Evolutionary conservation across 345 rosid genomes (phyloP).

Genomic region (Citrus reticulata): DNA sequence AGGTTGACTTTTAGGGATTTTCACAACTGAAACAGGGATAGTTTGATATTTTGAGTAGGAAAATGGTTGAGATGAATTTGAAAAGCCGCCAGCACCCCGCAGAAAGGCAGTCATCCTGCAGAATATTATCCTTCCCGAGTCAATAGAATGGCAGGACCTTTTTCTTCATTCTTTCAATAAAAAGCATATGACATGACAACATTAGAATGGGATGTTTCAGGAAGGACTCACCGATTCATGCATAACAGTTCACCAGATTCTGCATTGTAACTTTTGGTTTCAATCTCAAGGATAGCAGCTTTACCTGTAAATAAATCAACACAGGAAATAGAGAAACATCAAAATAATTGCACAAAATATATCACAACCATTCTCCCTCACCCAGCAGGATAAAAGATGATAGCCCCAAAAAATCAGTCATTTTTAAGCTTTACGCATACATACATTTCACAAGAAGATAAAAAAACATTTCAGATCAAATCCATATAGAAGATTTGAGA

Average conservation of each 20-base stretch:
- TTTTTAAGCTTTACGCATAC: not conserved
- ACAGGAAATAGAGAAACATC: not conserved
- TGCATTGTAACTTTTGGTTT: conserved; percentile 67
- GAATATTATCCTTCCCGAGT: conserved; percentile 15
- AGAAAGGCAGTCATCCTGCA: conserved; percentile 59
- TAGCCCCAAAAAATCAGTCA: not conserved
- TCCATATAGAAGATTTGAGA: not conserved
- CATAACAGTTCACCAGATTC: conserved; percentile 66
- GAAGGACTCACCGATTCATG: conserved; percentile 64
- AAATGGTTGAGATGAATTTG: conserved; percentile 62
- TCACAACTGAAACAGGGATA: conserved; percentile 54
- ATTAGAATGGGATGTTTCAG: conserved; percentile 9
- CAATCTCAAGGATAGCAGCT: conserved; percentile 82
- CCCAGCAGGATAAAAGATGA: too few relatives aligned
- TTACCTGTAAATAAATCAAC: conserved; percentile 49
- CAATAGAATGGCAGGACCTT: not conserved
- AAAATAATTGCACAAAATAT: not conserved
- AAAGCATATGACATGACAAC: not conserved
- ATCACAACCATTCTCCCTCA: not conserved
- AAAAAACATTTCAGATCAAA: not conserved
- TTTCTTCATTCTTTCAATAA: not conserved
- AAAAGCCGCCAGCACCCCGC: conserved; percentile 95
- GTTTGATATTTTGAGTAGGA: conserved; percentile 68
- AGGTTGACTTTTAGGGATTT: conserved; percentile 64
- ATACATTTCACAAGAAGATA: not conserved